phyloP scores from a whole-genome alignment of 805 yeast species.

The Komagataella pseudopastoris region DNA sequence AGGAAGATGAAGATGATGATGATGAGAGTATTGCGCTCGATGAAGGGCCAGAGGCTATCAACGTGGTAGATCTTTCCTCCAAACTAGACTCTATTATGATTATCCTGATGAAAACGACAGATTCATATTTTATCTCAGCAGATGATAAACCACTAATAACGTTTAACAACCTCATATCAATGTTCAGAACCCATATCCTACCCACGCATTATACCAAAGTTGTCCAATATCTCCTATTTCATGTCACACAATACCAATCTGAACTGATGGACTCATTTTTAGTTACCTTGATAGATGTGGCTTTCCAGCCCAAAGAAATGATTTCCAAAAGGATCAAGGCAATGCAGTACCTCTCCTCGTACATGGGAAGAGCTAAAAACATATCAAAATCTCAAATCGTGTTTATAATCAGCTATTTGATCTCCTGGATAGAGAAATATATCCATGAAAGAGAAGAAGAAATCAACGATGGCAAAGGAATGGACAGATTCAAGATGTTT shows the following conservation, averaged over 20 bases:
- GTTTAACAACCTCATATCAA: constrained; percentile 60
- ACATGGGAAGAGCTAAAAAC: constrained; percentile 73
- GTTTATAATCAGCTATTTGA: constrained; percentile 70
- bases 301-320: constrained; percentile 57
- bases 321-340: constrained; percentile 75
- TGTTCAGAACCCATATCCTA: constrained; percentile 70
- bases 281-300: constrained; percentile 70
- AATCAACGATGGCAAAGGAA: constrained; percentile 54
- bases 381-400: constrained; percentile 60
- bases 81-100: constrained; percentile 65
- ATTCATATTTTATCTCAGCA: constrained; percentile 10
- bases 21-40: constrained; percentile 22
- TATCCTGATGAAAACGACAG: constrained; percentile 39
- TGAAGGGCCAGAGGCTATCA: constrained; percentile 17
- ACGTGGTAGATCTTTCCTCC: constrained; percentile 37
- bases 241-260: constrained; percentile 66
- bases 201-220: constrained; percentile 90
- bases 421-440: constrained; percentile 74
- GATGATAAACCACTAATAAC: constrained; percentile 25
- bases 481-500: constrained; percentile 83
- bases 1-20: constrained; percentile 13
- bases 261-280: constrained; percentile 78
- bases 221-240: constrained; percentile 75
- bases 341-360: constrained; percentile 84
- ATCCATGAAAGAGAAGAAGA: constrained; percentile 79